These are phyloP conservation scores for Pseudogymnoascus sp. DNA, from an alignment of 2,329 filamentous ascomycete genomes.

Conservation along the genomic window DNA sequence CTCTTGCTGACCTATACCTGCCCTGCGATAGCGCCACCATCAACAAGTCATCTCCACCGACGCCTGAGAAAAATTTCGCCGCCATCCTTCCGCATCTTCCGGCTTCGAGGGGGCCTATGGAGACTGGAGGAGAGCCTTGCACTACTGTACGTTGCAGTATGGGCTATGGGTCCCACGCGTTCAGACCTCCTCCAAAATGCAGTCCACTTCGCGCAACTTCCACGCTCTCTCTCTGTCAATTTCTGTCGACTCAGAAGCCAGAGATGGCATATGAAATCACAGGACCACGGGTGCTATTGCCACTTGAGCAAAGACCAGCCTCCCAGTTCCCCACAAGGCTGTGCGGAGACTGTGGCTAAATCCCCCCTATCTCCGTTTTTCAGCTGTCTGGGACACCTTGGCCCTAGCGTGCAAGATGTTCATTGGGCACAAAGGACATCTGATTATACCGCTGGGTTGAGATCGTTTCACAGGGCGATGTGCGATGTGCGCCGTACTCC, in stretches of 20 bases:
- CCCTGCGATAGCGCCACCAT: not conserved
- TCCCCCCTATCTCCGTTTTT: slow-evolving; percentile 1
- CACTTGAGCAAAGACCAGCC: not conserved
- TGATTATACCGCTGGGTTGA: not conserved
- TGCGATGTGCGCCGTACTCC: not conserved
- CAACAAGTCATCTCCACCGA: not conserved
- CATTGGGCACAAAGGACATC: not conserved
- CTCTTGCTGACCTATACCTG: not conserved
- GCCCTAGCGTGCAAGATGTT: not conserved
- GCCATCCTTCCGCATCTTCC: not conserved
- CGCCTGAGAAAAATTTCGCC: not conserved
- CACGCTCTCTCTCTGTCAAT: not conserved
- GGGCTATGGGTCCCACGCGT: not conserved
- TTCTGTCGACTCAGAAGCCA: not conserved
- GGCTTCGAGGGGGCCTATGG: not conserved
- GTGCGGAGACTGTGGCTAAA: not conserved
- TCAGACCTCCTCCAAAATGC: not conserved
- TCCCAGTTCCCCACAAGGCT: slow-evolving; percentile 4
- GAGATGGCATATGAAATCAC: not conserved
- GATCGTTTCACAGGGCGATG: slow-evolving; percentile 7
- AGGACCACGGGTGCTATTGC: not conserved
- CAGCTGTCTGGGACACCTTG: not conserved
- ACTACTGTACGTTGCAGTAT: not conserved
- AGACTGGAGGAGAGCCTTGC: not conserved
- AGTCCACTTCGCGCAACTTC: not conserved